Conservation (phyloP, 2,329 filamentous ascomycete genomes). For the Harringtonia aguacate region DNA sequence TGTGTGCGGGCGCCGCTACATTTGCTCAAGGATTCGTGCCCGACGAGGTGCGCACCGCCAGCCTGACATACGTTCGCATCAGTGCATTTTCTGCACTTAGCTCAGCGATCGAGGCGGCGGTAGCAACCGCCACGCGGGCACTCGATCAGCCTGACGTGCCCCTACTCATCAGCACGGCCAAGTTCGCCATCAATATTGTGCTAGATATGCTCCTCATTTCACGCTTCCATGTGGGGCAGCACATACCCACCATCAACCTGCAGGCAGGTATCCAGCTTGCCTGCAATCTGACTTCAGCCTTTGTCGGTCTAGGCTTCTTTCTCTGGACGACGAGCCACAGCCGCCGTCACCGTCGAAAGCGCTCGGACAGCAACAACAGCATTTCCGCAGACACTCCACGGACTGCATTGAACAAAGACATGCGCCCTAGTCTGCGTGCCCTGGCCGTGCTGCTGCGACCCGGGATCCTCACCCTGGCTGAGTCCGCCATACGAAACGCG, state of each 20-base stretch:
- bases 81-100: constrained; percentile 51
- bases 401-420: too few species aligned
- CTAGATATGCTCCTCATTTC: constrained; percentile 58
- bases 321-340: constrained; percentile 28
- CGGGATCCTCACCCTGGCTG: constrained; percentile 46
- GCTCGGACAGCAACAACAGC: neutral
- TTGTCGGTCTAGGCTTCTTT: constrained; percentile 50
- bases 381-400: neutral
- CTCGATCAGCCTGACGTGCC: constrained; percentile 61
- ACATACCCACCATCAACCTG: constrained; percentile 47
- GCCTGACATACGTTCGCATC: constrained; percentile 55
- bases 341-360: neutral
- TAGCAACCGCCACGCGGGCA: constrained; percentile 50
- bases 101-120: constrained; percentile 51
- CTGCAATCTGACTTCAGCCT: constrained; percentile 45
- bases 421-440: constrained; percentile 27
- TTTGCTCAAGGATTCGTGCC: constrained; percentile 57
- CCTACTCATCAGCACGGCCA: constrained; percentile 51
- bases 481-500: constrained; percentile 57
- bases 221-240: constrained; percentile 45
- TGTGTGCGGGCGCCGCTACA: constrained; percentile 39
- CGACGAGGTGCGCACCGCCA: constrained; percentile 39
- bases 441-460: constrained; percentile 44
- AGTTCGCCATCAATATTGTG: constrained; percentile 56
- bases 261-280: constrained; percentile 54